Evolutionary conservation across 768 basidiomycete genomes (phyloP).

Genomic region (Xerocomellus chrysenteron): DNA sequence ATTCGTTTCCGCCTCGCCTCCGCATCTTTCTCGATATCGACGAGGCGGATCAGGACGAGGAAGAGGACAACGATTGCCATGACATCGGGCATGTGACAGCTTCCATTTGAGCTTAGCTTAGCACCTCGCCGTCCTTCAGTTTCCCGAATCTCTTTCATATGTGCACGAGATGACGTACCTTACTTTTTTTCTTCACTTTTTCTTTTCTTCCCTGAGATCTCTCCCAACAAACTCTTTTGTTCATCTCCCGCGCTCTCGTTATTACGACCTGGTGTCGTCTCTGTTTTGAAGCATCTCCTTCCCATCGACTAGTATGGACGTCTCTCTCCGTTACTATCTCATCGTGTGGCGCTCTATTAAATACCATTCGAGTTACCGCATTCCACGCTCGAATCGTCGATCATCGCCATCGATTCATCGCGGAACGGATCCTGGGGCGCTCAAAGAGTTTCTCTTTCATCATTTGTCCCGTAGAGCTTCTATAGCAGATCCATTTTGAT

Average conservation of each 20-base stretch:
- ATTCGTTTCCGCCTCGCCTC: conserved; percentile 5
- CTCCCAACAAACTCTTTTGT: background rate
- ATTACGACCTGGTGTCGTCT: background rate
- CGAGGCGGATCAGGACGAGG: background rate
- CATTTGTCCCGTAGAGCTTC: too few relatives aligned
- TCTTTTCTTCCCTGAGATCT: background rate
- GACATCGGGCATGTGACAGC: background rate
- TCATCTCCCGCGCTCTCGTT: background rate
- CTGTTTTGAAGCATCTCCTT: background rate
- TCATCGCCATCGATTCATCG: background rate
- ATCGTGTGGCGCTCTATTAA: background rate
- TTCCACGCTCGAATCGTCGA: too few relatives aligned
- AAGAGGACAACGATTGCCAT: background rate
- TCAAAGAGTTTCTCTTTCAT: too few relatives aligned
- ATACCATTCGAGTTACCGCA: too few relatives aligned
- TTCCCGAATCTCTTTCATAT: background rate
- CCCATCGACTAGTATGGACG: background rate
- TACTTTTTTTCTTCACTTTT: background rate
- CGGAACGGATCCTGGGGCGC: too few relatives aligned
- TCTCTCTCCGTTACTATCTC: background rate
- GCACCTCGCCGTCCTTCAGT: background rate
- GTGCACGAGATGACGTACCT: background rate
- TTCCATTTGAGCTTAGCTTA: background rate
- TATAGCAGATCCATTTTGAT: too few relatives aligned
- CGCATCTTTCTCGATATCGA: conserved; percentile 20